Conservation (phyloP, 257 asterid species). For the Solanum chilense region DNA sequence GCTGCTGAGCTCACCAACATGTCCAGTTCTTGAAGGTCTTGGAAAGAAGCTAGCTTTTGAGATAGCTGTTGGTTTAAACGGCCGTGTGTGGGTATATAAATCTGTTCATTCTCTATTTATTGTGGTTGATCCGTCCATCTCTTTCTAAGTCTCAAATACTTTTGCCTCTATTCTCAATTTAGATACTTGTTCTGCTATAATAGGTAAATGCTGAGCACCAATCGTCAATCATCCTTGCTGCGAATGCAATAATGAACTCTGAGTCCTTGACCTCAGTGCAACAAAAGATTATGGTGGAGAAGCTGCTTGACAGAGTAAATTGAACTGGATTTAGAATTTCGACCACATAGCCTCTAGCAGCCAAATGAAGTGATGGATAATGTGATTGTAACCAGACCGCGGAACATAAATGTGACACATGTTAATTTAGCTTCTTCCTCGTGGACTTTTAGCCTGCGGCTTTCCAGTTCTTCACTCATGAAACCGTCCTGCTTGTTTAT, state of each 20-base stretch:
- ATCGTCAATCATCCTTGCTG: constrained; percentile 52
- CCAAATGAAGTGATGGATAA: background rate
- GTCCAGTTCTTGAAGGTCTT: constrained; percentile 79
- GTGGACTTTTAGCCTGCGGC: background rate
- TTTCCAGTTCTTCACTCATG: background rate
- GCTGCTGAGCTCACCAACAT: constrained; percentile 71
- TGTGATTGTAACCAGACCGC: background rate
- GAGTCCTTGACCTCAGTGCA: constrained; percentile 73
- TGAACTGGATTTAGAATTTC: constrained; percentile 5
- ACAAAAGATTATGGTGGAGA: constrained; percentile 78
- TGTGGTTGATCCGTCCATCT: background rate
- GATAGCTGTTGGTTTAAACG: constrained; percentile 87
- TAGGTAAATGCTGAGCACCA: constrained; percentile 79
- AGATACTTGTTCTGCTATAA: background rate
- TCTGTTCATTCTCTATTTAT: background rate
- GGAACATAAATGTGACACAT: background rate
- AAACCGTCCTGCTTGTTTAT: background rate
- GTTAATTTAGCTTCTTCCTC: background rate
- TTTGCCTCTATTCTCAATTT: background rate
- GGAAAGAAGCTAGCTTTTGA: constrained; percentile 94
- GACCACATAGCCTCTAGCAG: background rate
- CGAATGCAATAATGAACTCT: constrained; percentile 73
- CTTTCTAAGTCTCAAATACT: background rate
- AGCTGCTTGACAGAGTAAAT: constrained; percentile 54
- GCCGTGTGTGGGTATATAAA: constrained; percentile 85